These are phyloP conservation scores for Dalbergia cochinchinensis DNA, from an alignment of 306 rosid species.

Conservation along the genomic window DNA sequence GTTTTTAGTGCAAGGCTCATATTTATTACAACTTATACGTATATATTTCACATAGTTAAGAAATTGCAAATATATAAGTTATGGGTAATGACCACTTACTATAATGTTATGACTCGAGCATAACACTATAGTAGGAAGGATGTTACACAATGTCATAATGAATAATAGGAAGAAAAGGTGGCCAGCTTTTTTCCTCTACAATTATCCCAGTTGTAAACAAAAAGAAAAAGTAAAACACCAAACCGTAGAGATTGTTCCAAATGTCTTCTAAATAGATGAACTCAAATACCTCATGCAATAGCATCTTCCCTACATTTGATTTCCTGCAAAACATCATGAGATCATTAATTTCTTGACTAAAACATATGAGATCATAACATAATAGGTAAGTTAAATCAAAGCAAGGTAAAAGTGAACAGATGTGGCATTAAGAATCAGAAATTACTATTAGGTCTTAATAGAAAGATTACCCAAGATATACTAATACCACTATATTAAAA, in stretches of 20 bases:
- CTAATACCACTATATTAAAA: too few species aligned
- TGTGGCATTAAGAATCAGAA: too few species aligned
- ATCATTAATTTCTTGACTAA: constrained; percentile 39
- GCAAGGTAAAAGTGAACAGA: too few species aligned
- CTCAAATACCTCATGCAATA: constrained; percentile 70
- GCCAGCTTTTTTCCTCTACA: constrained; percentile 92
- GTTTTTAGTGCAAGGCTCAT: too few species aligned
- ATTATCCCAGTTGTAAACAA: constrained; percentile 77
- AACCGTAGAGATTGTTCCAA: constrained; percentile 13
- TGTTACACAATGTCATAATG: constrained; percentile 96
- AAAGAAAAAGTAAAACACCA: constrained; percentile 21
- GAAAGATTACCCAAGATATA: too few species aligned
- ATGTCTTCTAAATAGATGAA: constrained; percentile 37
- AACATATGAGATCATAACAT: constrained; percentile 17
- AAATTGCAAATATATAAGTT: too few species aligned
- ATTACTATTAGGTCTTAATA: too few species aligned
- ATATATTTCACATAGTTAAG: too few species aligned
- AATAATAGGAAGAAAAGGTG: constrained; percentile 87
- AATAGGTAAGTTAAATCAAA: constrained; percentile 36
- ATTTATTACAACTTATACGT: too few species aligned
- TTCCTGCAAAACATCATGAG: constrained; percentile 65
- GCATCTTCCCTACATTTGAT: constrained; percentile 86
- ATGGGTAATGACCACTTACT: too few species aligned
- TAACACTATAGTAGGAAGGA: too few species aligned
- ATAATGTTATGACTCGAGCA: too few species aligned